Base-by-base conservation (phyloP, 345 rosid genomes). In the Salix dunnii region DNA sequence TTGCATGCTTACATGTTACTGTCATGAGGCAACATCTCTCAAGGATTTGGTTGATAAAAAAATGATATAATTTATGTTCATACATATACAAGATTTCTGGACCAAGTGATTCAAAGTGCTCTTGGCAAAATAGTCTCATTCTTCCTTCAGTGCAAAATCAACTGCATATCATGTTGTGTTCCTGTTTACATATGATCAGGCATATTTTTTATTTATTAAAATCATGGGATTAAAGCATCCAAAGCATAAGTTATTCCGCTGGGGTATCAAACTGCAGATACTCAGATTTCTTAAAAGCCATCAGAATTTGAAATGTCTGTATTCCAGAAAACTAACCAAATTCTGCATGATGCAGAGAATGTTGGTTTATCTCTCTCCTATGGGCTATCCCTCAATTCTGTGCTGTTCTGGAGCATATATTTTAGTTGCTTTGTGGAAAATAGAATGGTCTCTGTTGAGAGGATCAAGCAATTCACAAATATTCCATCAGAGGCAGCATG, bases 301-400 rank as follows among this genome's bases (percentile, higher is more conserved):
- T 17, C 63, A 67, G 23, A 36, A 14, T 53, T 36, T 51, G 38
- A 35, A 17, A 28, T 72, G 2, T 18, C 1, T 16, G 40, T 7
- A 35, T 63, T 35, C 33, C 35, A 42, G 64, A n/a, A 30, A 10
- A 36, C 63, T 75, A 43, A 80, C 67, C 23, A 55, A 10, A 68
- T 14, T 81, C 67, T 72, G 18, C 48, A 27, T 70, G 49, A 40
- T 82, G 85, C 80, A 95, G 99, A 91, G 78, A 89, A 93, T 61
- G 94, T 95, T 42, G 99, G 99, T 9, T 64, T 95, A 75, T 89
- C 98, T 17, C 98, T 95, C 62, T 95, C 99, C 2, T 95, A 95
- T 5, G 99, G 99, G 23, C 58, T 95, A 81, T 95, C 99, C 55
- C 87, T 95, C 86, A 95, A 95, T 74, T 83, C 75, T 66, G 93